phyloP scores from a whole-genome alignment of 176 grass and related monocot species.

The Zoysia japonica region DNA sequence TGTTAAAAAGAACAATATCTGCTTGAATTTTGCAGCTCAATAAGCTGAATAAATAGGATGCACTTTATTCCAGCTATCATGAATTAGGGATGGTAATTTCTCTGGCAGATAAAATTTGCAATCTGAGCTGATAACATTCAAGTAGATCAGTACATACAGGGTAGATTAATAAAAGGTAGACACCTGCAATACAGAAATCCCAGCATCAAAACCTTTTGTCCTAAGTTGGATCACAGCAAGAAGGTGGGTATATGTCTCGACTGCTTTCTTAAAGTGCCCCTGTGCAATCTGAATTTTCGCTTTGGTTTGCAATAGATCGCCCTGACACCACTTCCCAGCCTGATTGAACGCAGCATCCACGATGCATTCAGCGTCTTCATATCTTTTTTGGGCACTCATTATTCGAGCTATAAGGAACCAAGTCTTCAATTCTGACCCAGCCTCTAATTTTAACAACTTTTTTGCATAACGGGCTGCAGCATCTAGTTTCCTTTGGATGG shows the following conservation, averaged over 20 bases:
- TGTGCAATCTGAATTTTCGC: constrained; percentile 76
- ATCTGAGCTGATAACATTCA: not conserved
- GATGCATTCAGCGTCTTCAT: constrained; percentile 61
- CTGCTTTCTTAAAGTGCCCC: constrained; percentile 60
- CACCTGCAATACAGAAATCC: constrained; percentile 65
- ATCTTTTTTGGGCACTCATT: constrained; percentile 77
- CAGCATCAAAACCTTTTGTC: constrained; percentile 58
- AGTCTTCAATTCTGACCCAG: constrained; percentile 66
- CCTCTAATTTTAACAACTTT: constrained; percentile 68
- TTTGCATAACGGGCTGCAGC: constrained; percentile 66
- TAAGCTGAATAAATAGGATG: not conserved
- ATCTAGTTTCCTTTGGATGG: constrained; percentile 80
- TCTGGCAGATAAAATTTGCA: not conserved
- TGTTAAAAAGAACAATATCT: not conserved
- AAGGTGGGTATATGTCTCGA: constrained; percentile 75
- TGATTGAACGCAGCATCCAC: constrained; percentile 76
- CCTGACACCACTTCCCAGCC: constrained; percentile 68
- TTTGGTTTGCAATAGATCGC: constrained; percentile 69
- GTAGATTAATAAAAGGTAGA: not conserved
- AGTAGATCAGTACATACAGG: not conserved
- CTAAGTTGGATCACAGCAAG: constrained; percentile 72
- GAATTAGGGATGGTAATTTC: constrained; percentile 1
- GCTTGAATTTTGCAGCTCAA: constrained; percentile 9
- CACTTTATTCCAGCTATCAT: not conserved
- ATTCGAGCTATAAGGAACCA: constrained; percentile 87